These are phyloP conservation scores for Pelagomonas calceolata DNA, from an alignment of 108 stramenopile genomes.

Conservation along the genomic window DNA sequence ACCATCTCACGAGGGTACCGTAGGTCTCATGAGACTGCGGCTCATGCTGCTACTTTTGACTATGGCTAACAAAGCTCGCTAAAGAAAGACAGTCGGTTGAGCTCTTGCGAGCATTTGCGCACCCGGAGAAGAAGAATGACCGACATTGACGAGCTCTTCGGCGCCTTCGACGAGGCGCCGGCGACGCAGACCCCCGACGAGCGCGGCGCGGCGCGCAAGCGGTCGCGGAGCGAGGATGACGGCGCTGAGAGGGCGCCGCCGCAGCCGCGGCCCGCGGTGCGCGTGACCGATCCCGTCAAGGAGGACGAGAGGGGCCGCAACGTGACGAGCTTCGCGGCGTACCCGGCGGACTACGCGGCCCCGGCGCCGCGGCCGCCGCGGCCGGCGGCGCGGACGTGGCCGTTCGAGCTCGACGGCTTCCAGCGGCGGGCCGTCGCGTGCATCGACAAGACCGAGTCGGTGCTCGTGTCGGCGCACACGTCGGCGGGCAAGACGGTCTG, in stretches of 20 bases:
- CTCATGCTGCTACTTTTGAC: too few species aligned
- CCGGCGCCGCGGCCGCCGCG: constrained; percentile 16
- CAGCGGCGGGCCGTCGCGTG: constrained; percentile 76
- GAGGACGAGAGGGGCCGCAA: background rate
- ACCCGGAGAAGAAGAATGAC: too few species aligned
- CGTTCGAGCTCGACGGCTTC: constrained; percentile 92
- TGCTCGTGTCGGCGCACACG: constrained; percentile 88
- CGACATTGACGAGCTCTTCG: constrained; percentile 6
- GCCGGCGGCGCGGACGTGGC: constrained; percentile 79
- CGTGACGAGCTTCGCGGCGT: background rate
- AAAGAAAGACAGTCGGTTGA: too few species aligned
- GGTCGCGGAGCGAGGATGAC: background rate
- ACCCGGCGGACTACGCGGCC: background rate
- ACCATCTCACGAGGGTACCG: too few species aligned
- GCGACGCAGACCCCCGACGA: background rate
- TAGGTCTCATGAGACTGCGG: too few species aligned
- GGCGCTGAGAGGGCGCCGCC: background rate
- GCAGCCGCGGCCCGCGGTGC: background rate
- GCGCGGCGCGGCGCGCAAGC: background rate
- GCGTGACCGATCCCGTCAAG: background rate
- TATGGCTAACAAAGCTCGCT: too few species aligned
- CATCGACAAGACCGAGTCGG: constrained; percentile 84
- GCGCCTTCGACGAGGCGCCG: constrained; percentile 11
- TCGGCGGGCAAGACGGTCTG: constrained; percentile 81
- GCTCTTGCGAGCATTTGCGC: too few species aligned